A percentile compares a stretch with the other conserved stretches of the same genome.
phyloP scores from a whole-genome alignment of 2,329 filamentous ascomycete species.

The Alternaria sp. region DNA sequence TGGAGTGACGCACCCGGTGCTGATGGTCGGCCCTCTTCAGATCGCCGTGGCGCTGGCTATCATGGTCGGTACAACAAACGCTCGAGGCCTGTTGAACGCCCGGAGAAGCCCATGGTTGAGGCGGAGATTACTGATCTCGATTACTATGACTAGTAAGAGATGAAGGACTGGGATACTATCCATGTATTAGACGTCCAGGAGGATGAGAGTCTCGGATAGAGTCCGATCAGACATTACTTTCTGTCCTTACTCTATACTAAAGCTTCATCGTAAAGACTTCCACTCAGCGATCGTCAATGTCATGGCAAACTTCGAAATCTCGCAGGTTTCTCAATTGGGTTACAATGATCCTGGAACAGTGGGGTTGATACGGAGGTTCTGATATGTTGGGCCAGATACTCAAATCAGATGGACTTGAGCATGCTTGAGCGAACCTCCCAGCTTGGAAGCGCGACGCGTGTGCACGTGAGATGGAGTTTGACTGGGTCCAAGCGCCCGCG shows the following conservation, averaged over 20 bases:
- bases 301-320: neutral
- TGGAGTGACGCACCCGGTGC: constrained; percentile 8
- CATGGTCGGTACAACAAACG: neutral
- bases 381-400: neutral
- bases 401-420: neutral
- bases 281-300: neutral
- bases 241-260: no score
- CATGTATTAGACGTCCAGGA: neutral
- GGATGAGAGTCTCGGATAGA: neutral
- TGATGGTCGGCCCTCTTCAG: neutral
- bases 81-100: neutral
- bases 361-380: neutral
- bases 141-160: neutral
- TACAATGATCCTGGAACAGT: neutral
- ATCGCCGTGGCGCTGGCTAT: neutral
- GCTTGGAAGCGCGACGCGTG: constrained; percentile 25
- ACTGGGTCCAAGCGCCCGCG: constrained; percentile 24
- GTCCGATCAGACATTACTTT: neutral
- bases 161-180: neutral
- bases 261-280: neutral
- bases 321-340: no score
- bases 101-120: neutral
- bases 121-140: neutral
- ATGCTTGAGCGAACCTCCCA: neutral
- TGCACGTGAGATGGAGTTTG: constrained; percentile 30